A percentile compares a stretch with the other conserved stretches of the same genome.
These are phyloP conservation scores for Hortaea sp. DNA, from an alignment of 2,329 filamentous ascomycete species.

Conservation along the genomic window DNA sequence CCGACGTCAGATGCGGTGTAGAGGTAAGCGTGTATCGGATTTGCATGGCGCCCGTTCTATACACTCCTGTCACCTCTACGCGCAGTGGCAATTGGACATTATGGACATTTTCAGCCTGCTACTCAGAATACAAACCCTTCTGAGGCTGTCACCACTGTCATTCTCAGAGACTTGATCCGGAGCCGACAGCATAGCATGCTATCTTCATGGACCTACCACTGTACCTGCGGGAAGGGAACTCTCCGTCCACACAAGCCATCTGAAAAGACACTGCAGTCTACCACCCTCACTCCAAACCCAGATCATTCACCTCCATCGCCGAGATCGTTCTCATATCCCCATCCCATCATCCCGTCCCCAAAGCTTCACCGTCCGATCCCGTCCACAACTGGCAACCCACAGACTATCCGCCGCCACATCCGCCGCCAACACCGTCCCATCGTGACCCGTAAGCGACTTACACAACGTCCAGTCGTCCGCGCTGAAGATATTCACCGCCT, in stretches of 20 bases:
- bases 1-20: too few species aligned
- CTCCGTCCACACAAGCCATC: slow-evolving; percentile 50
- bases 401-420: slow-evolving; percentile 77
- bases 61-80: too few species aligned
- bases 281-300: slow-evolving; percentile 46
- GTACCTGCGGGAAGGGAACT: slow-evolving; percentile 45
- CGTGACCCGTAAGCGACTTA: slow-evolving; percentile 81
- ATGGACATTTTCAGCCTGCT: too few species aligned
- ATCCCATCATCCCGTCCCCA: slow-evolving; percentile 59
- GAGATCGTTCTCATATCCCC: slow-evolving; percentile 55
- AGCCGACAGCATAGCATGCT: too few species aligned
- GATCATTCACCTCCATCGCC: slow-evolving; percentile 41
- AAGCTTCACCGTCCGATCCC: slow-evolving; percentile 90
- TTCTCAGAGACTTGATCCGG: too few species aligned
- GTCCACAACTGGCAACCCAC: slow-evolving; percentile 91
- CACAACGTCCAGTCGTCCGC: slow-evolving; percentile 91
- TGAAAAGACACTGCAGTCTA: slow-evolving; percentile 48
- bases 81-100: too few species aligned
- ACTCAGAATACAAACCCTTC: too few species aligned
- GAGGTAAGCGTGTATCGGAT: background rate
- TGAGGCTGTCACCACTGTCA: too few species aligned
- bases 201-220: slow-evolving; percentile 37
- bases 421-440: slow-evolving; percentile 80
- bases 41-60: slow-evolving; percentile 34
- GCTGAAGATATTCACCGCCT: slow-evolving; percentile 89